Percentiles rank a stretch among this genome's conserved stretches.
Conservation (phyloP, 2,329 filamentous ascomycete genomes). For the Phaeophleospora eucalypticola region DNA sequence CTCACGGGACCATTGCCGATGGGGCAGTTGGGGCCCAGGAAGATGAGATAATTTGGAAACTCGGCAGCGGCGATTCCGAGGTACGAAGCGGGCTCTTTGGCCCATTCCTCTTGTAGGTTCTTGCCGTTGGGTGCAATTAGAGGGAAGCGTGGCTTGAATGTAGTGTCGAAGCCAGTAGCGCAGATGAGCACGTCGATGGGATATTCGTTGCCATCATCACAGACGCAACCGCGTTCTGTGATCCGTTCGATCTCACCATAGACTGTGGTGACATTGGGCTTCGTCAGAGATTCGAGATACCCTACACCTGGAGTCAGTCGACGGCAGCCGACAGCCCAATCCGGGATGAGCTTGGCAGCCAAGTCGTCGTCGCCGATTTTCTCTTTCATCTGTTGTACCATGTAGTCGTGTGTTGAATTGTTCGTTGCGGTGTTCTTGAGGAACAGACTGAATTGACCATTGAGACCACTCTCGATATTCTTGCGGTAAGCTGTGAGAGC, state of each 20-base stretch:
- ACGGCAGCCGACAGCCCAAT: slow-evolving; percentile 42
- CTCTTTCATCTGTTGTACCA: slow-evolving; percentile 38
- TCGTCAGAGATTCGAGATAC: slow-evolving; percentile 50
- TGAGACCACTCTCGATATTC: slow-evolving; percentile 47
- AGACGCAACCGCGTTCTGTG: slow-evolving; percentile 28
- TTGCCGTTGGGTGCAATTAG: slow-evolving; percentile 36
- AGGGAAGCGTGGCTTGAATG: slow-evolving; percentile 34
- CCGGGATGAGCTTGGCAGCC: slow-evolving; percentile 42
- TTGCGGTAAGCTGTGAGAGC: slow-evolving; percentile 46
- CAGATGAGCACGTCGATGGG: slow-evolving; percentile 47
- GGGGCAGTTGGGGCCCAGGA: slow-evolving; percentile 18
- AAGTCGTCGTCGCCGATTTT: slow-evolving; percentile 38
- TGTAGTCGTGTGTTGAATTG: slow-evolving; percentile 37
- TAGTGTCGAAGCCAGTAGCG: slow-evolving; percentile 41
- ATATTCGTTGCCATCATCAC: slow-evolving; percentile 34
- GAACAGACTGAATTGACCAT: slow-evolving; percentile 51
- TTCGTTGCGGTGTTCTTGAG: slow-evolving; percentile 45
- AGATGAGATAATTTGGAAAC: slow-evolving; percentile 31
- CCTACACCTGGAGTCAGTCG: slow-evolving; percentile 53
- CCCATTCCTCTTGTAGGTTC: slow-evolving; percentile 26
- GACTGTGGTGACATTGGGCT: slow-evolving; percentile 44
- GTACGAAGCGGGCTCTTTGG: slow-evolving; percentile 26
- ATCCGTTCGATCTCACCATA: slow-evolving; percentile 32
- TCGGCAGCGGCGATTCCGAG: slow-evolving; percentile 24
- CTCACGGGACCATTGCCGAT: slow-evolving; percentile 13